Evolutionary conservation across 2,329 filamentous ascomycete genomes (phyloP), one percentile per base, ranked within the genome.

Genomic region (Penicillium decumbens): DNA sequence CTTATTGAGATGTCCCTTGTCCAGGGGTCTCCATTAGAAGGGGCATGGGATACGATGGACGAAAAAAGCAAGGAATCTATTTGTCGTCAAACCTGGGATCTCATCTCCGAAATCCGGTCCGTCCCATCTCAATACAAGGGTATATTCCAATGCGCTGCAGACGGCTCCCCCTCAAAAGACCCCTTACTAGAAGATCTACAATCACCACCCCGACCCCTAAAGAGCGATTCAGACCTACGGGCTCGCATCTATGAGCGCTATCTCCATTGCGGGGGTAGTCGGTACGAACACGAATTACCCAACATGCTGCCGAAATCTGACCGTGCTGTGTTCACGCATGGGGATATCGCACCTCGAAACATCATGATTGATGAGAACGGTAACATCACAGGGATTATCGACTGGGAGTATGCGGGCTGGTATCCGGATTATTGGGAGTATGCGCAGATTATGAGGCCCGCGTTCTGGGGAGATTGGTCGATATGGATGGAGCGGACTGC

Each of bases 341-440:
- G 51, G 3, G 65, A 69, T 49, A 62, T 70, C 48, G 64, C 65
- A 37, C 60, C 57, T 6, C 61, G 64, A 38, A 71, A 70, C 46
- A 61, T 71, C 47, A 62, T 71, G 45, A 38, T 69, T 20, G 50
- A 64, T 39, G 54, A 54, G 24, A 18, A 55, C 20, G 47, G 51
- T 13, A 49, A 39, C 1, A 43, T 66, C 43, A 53, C 71, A 1
- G 62, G 65, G 6, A 56, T 75, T 15, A 63, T 75, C 44, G 70
- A 73, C 60, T 75, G 69, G 72, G 71, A 73, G 47, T 66, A 49
- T 38, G 61, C 68, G 18, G 68, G 69, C 8, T 73, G 67, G 71
- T 72, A 69, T 53, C 71, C 70, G 7, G 65, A 57, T 18, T 74
- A 72, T 47, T 74, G 67, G 70, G 71, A 73, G 56, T 72, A 72